Percentiles rank a stretch among this genome's conserved stretches.
These are phyloP conservation scores for Populus trichocarpa DNA, from an alignment of 441 rosid genomes.

Conservation along the genomic window DNA sequence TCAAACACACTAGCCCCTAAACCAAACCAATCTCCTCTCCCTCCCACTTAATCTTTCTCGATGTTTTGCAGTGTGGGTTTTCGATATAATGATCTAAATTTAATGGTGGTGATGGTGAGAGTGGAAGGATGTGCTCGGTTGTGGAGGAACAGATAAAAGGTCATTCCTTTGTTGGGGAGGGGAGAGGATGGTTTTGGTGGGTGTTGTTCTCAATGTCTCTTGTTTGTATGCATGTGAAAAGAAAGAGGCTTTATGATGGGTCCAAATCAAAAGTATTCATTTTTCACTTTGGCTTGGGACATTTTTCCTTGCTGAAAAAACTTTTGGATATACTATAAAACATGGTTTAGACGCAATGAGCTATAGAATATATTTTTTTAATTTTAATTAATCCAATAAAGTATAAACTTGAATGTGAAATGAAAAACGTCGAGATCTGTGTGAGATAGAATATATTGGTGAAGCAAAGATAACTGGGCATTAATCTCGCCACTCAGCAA, in stretches of 20 bases:
- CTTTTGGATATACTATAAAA: too few species aligned
- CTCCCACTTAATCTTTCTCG: neutral
- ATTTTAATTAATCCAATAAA: too few species aligned
- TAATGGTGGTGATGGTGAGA: conserved; percentile 17
- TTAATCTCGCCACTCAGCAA: too few species aligned
- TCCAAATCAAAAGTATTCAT: too few species aligned
- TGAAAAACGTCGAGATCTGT: too few species aligned
- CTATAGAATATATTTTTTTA: too few species aligned
- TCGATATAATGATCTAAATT: conserved; percentile 8
- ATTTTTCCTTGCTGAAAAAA: too few species aligned
- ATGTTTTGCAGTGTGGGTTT: conserved; percentile 8
- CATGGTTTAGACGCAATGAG: too few species aligned
- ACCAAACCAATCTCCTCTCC: conserved; percentile 2
- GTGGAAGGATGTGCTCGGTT: conserved; percentile 50
- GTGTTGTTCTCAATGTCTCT: conserved; percentile 16
- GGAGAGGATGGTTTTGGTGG: conserved; percentile 13
- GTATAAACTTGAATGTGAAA: too few species aligned
- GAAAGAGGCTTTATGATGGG: neutral
- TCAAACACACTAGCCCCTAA: conserved; percentile 36
- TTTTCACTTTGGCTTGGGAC: too few species aligned
- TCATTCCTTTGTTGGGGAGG: conserved; percentile 18
- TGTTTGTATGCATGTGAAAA: neutral
- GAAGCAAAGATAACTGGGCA: too few species aligned
- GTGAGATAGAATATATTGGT: too few species aligned
- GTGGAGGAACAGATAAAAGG: conserved; percentile 58